These are phyloP conservation scores for Graphium sp. DNA, from an alignment of 2,329 filamentous ascomycete genomes.

Conservation along the genomic window DNA sequence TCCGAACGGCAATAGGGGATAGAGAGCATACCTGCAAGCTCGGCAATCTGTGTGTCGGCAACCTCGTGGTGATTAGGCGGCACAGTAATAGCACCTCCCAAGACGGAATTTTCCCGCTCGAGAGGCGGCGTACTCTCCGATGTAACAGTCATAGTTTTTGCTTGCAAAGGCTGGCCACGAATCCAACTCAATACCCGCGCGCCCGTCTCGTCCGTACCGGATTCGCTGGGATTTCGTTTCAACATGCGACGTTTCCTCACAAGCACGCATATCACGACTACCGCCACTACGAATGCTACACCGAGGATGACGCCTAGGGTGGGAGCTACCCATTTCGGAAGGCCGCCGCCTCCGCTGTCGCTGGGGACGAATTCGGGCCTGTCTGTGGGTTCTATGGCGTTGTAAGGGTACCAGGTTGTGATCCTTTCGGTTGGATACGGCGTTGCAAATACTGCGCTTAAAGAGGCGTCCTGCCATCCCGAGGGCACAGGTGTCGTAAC, in stretches of 20 bases:
- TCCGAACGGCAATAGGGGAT: too few species aligned
- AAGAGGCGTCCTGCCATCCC: conserved; percentile 30
- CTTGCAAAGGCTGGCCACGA: too few species aligned
- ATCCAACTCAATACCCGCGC: too few species aligned
- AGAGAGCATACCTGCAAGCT: too few species aligned
- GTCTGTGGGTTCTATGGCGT: conserved; percentile 11
- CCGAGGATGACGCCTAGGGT: conserved; percentile 46
- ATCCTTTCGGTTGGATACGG: conserved; percentile 40
- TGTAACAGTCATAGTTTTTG: too few species aligned
- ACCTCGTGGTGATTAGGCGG: too few species aligned
- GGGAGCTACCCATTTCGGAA: conserved; percentile 41
- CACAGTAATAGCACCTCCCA: too few species aligned
- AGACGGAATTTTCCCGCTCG: too few species aligned
- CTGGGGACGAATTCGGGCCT: conserved; percentile 6
- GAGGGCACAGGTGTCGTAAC: conserved; percentile 43
- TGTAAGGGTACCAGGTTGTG: conserved; percentile 43
- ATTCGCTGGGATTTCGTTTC: not conserved
- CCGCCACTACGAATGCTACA: conserved; percentile 33
- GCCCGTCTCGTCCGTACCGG: too few species aligned
- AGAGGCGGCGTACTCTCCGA: too few species aligned
- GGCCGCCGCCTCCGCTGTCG: conserved; percentile 13
- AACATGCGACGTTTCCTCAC: conserved; percentile 2
- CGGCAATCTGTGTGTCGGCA: too few species aligned
- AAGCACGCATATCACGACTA: conserved; percentile 31
- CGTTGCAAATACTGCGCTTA: conserved; percentile 34